Evolutionary conservation across 2,329 filamentous ascomycete species (phyloP).

Genomic region (Zymoseptoria ardabiliae): DNA sequence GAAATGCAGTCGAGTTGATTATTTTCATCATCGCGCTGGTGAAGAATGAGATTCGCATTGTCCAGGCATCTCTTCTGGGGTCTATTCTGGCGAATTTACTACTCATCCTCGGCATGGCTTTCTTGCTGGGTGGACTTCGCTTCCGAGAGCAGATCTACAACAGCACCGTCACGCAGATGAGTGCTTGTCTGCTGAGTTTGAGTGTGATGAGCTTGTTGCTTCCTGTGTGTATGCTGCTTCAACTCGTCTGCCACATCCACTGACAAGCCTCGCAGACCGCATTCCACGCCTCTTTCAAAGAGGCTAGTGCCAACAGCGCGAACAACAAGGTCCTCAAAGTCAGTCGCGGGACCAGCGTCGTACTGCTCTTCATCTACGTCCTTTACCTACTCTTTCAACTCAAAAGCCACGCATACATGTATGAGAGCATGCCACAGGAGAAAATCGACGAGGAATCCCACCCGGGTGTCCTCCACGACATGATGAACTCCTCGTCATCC

Average conservation of each 20-base stretch:
- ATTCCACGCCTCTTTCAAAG: conserved; percentile 76
- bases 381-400: conserved; percentile 85
- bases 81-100: conserved; percentile 85
- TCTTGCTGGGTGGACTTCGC: conserved; percentile 76
- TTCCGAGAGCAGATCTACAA: conserved; percentile 94
- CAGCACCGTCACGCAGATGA: conserved; percentile 93
- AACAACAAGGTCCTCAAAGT: conserved; percentile 71
- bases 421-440: conserved; percentile 84
- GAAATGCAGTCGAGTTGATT: conserved; percentile 47
- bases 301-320: conserved; percentile 42
- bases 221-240: conserved; percentile 49
- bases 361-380: conserved; percentile 72
- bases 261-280: conserved; percentile 54
- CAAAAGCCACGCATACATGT: conserved; percentile 86
- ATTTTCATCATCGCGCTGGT: conserved; percentile 65
- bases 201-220: conserved; percentile 83
- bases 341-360: conserved; percentile 81
- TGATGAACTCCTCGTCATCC: conserved; percentile 64
- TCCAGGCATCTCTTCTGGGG: conserved; percentile 81
- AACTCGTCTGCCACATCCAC: neutral
- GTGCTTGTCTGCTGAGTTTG: conserved; percentile 81
- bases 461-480: conserved; percentile 73
- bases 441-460: conserved; percentile 88
- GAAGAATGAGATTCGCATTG: conserved; percentile 81
- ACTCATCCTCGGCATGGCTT: conserved; percentile 85